A percentile compares a stretch with the other conserved stretches of the same genome.
These are phyloP conservation scores for Globisporangium cederbergense DNA, from an alignment of 352 stramenopile genomes.

Conservation along the genomic window DNA sequence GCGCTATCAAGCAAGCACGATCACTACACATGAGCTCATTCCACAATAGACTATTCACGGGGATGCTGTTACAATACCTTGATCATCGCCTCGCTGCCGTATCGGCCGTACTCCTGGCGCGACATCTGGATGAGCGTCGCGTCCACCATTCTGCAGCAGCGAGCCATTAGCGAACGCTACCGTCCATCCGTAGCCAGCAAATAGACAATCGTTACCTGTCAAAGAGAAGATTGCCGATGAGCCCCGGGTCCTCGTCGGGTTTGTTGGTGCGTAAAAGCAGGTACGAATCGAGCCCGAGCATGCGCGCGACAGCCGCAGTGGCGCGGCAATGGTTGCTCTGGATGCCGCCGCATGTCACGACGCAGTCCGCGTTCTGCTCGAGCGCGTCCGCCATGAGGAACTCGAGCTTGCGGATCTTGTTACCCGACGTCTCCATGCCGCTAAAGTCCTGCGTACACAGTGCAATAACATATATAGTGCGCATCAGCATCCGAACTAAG, in stretches of 20 bases:
- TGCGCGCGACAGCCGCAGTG: slow-evolving; percentile 78
- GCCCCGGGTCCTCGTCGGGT: slow-evolving; percentile 58
- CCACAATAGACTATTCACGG: too few species aligned
- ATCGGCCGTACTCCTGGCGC: slow-evolving; percentile 72
- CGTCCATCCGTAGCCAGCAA: too few species aligned
- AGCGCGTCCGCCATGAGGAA: slow-evolving; percentile 91
- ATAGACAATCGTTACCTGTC: slow-evolving; percentile 35
- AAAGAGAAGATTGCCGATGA: slow-evolving; percentile 78
- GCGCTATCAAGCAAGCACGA: slow-evolving; percentile 15
- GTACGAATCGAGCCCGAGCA: slow-evolving; percentile 90
- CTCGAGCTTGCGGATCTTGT: slow-evolving; percentile 96
- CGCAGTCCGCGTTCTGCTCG: slow-evolving; percentile 75
- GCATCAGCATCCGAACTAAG: background rate
- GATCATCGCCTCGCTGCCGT: slow-evolving; percentile 80
- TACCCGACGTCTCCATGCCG: slow-evolving; percentile 90
- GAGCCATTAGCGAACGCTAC: background rate
- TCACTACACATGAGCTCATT: background rate
- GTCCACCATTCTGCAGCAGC: slow-evolving; percentile 50
- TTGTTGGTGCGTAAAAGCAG: slow-evolving; percentile 87
- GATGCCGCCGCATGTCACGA: slow-evolving; percentile 92
- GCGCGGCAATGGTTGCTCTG: slow-evolving; percentile 94
- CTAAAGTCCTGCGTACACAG: slow-evolving; percentile 59
- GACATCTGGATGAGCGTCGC: slow-evolving; percentile 79
- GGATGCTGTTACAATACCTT: slow-evolving; percentile 27
- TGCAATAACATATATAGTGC: background rate